Conservation (phyloP, 2,329 filamentous ascomycete genomes). For the Pseudogymnoascus destructans region DNA sequence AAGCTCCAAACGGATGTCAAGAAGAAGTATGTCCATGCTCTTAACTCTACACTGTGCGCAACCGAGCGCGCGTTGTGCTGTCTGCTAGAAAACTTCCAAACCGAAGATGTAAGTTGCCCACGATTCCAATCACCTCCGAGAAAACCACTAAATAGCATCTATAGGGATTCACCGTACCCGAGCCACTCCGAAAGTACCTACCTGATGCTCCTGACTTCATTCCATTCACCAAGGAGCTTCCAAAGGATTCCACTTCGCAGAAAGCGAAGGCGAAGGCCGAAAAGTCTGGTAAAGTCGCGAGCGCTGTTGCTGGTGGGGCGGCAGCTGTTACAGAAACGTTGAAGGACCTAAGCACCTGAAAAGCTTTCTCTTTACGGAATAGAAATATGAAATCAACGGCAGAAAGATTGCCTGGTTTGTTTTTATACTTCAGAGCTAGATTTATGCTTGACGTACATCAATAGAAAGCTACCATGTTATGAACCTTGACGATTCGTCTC, state of each 20-base stretch:
- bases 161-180: slow-evolving; percentile 65
- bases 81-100: slow-evolving; percentile 94
- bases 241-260: slow-evolving; percentile 56
- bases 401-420: background rate
- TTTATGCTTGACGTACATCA: background rate
- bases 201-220: slow-evolving; percentile 83
- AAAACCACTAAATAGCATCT: slow-evolving; percentile 17
- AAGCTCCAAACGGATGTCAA: slow-evolving; percentile 75
- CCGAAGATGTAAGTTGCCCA: slow-evolving; percentile 50
- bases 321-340: slow-evolving; percentile 26
- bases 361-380: background rate
- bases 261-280: slow-evolving; percentile 33
- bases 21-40: slow-evolving; percentile 89
- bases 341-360: slow-evolving; percentile 22
- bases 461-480: background rate
- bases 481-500: background rate
- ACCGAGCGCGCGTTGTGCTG: slow-evolving; percentile 90
- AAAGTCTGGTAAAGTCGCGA: slow-evolving; percentile 23
- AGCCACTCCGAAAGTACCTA: slow-evolving; percentile 77
- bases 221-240: slow-evolving; percentile 73
- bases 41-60: slow-evolving; percentile 82
- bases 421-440: background rate
- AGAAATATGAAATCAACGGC: background rate
- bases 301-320: slow-evolving; percentile 17
- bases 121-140: background rate